A percentile compares a stretch with the other conserved stretches of the same genome.
These are phyloP conservation scores for Penicillium atrosanguineum DNA, from an alignment of 495 filamentous ascomycete species.

Conservation along the genomic window DNA sequence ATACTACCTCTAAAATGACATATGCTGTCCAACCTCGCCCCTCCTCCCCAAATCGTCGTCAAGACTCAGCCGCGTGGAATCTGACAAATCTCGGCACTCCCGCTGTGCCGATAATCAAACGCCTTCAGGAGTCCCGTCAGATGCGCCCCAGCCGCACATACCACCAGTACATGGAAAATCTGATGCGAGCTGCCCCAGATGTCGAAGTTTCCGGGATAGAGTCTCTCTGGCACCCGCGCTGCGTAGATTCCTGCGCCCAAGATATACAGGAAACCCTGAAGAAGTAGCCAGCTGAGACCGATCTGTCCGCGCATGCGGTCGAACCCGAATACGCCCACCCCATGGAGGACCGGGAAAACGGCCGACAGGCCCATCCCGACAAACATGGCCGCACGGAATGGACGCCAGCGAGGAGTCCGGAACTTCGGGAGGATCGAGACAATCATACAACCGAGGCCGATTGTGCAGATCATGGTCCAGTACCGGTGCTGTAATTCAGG, in stretches of 20 bases:
- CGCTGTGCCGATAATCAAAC: conserved; percentile 55
- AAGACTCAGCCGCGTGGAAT: conserved; percentile 28
- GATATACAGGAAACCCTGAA: conserved; percentile 82
- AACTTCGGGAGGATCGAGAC: conserved; percentile 79
- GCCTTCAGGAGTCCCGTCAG: conserved; percentile 56
- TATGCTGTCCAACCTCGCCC: conserved; percentile 25
- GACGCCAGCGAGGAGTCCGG: conserved; percentile 75
- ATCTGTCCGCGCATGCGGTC: conserved; percentile 63
- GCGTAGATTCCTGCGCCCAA: conserved; percentile 83
- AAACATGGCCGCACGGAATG: conserved; percentile 89
- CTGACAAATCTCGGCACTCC: conserved; percentile 39
- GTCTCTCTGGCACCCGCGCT: conserved; percentile 51
- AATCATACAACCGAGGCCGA: conserved; percentile 70
- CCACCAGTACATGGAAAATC: conserved; percentile 63
- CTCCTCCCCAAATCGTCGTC: conserved; percentile 7
- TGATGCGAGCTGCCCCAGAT: conserved; percentile 62
- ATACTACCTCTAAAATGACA: conserved; percentile 25
- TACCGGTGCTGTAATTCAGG: conserved; percentile 62
- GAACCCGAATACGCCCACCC: conserved; percentile 59
- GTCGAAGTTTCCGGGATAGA: conserved; percentile 54
- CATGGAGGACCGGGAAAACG: conserved; percentile 76
- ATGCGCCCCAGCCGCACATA: conserved; percentile 58
- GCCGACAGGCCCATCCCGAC: conserved; percentile 83
- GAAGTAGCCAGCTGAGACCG: conserved; percentile 76
- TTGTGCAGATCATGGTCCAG: conserved; percentile 73